Evolutionary conservation across 768 basidiomycete species (phyloP).

Genomic region (Boletellus ananiceps): DNA sequence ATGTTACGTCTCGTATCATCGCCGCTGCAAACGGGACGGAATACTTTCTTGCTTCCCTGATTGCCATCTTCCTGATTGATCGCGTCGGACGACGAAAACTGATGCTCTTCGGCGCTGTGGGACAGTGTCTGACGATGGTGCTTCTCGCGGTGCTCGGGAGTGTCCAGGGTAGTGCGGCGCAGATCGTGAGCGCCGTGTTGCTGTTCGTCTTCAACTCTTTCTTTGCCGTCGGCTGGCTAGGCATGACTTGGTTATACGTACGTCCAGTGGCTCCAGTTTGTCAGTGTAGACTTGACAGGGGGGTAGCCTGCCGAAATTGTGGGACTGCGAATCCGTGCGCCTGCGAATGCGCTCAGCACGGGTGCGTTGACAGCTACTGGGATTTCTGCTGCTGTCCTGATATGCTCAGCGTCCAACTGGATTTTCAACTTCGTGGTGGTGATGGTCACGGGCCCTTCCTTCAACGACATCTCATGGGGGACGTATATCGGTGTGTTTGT

Average conservation of each 20-base stretch:
- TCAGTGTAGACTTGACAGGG: not conserved
- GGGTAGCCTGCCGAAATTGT: conserved; percentile 61
- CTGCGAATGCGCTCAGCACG: conserved; percentile 61
- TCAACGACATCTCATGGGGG: conserved; percentile 53
- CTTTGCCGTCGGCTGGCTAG: conserved; percentile 67
- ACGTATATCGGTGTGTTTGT: conserved; percentile 49
- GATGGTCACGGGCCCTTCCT: conserved; percentile 58
- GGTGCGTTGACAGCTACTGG: conserved; percentile 17
- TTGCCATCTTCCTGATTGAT: conserved; percentile 70
- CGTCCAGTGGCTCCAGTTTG: conserved; percentile 17
- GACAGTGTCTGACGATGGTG: conserved; percentile 54
- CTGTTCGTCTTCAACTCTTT: conserved; percentile 70
- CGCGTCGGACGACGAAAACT: conserved; percentile 67
- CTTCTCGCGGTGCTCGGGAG: conserved; percentile 56
- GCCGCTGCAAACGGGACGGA: conserved; percentile 68
- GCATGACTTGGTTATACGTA: conserved; percentile 69
- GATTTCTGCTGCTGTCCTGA: not conserved
- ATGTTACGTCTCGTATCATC: conserved; percentile 56
- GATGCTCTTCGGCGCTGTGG: conserved; percentile 66
- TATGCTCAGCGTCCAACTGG: conserved; percentile 38
- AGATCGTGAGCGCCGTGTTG: conserved; percentile 49
- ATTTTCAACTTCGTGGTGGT: conserved; percentile 57
- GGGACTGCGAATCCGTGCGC: conserved; percentile 55
- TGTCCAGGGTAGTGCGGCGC: conserved; percentile 42
- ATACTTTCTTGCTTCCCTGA: conserved; percentile 65